Evolutionary conservation across 2,329 filamentous ascomycete genomes (phyloP).

Genomic region (Xylariaceae sp.): DNA sequence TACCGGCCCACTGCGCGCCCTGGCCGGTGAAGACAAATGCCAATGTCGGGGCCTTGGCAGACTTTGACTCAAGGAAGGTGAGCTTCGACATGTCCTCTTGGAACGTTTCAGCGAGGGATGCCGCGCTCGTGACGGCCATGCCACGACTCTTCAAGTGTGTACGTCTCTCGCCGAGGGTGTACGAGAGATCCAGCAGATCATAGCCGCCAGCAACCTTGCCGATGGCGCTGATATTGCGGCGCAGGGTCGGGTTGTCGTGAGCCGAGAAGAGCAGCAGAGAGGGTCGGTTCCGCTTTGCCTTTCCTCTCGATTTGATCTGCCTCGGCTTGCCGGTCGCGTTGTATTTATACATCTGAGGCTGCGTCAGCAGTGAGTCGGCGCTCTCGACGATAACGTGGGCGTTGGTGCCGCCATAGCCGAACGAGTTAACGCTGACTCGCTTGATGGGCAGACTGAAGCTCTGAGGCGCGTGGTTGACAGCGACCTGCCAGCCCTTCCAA

Average conservation of each 20-base stretch:
- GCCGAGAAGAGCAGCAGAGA: constrained; percentile 27
- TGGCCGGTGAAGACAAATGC: constrained; percentile 34
- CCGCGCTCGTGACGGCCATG: no score
- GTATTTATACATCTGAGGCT: no score
- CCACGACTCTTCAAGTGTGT: no score
- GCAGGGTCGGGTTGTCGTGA: constrained; percentile 17
- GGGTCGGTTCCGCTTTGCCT: constrained; percentile 10
- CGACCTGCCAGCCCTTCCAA: neutral
- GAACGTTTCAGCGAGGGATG: no score
- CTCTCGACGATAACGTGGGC: constrained; percentile 3
- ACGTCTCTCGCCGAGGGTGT: constrained; percentile 24
- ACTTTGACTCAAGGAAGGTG: no score
- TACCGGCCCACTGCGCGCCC: constrained; percentile 35
- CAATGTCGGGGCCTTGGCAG: no score
- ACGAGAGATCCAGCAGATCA: constrained; percentile 22
- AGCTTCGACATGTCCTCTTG: no score
- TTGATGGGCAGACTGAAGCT: constrained; percentile 17
- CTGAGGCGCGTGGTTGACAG: constrained; percentile 4
- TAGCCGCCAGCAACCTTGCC: constrained; percentile 2
- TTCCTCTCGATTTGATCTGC: no score
- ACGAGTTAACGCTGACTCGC: constrained; percentile 28
- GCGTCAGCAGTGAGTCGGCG: neutral
- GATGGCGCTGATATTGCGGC: neutral
- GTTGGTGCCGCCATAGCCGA: constrained; percentile 21
- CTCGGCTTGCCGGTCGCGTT: no score